These are phyloP conservation scores for Phytopythium litorale DNA, from an alignment of 352 stramenopile species.

Conservation along the genomic window DNA sequence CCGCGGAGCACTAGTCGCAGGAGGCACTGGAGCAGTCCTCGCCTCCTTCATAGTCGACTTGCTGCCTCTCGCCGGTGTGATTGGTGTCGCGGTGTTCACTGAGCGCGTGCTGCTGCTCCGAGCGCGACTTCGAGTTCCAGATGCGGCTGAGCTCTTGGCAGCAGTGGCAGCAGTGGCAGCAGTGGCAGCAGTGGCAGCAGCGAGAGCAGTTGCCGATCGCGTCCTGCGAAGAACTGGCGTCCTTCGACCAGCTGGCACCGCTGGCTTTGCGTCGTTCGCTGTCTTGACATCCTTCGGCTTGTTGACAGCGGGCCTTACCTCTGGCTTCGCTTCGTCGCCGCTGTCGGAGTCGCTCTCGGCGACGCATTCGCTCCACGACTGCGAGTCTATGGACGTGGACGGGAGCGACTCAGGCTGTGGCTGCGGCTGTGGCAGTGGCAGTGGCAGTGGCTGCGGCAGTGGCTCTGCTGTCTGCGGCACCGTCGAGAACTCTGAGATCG, in stretches of 20 bases:
- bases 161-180: no score
- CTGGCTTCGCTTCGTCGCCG: constrained; percentile 21
- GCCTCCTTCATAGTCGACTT: neutral
- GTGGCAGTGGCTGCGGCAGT: neutral
- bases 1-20: neutral
- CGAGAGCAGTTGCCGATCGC: neutral
- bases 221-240: neutral
- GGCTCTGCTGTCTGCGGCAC: neutral
- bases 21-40: neutral
- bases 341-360: constrained; percentile 24
- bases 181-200: neutral
- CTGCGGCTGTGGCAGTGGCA: neutral
- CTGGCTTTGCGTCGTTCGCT: neutral
- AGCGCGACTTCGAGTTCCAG: neutral
- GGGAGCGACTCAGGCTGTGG: neutral
- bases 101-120: neutral
- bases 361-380: constrained; percentile 21
- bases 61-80: neutral
- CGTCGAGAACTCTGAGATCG: neutral
- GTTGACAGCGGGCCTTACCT: neutral
- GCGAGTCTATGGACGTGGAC: neutral
- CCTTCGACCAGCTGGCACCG: neutral
- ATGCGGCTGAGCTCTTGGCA: neutral
- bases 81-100: neutral
- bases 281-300: neutral